phyloP scores from a whole-genome alignment of 225 moss, liverwort and hornwort genomes.

The Rhytidiadelphus loreus region DNA sequence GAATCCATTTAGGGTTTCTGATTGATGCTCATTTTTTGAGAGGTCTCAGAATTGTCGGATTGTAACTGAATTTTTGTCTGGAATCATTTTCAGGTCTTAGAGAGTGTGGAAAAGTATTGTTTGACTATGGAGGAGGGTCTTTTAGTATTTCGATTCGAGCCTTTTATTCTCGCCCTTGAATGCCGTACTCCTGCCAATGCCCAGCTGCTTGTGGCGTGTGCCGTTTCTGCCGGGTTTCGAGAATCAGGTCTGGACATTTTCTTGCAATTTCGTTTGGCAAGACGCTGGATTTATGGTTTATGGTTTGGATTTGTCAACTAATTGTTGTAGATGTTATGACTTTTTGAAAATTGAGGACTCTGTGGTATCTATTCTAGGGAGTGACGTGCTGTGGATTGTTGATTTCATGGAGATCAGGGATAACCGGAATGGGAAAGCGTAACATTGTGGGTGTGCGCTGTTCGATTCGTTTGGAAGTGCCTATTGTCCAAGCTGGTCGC shows the following conservation, averaged over 20 bases:
- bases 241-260: conserved; percentile 53
- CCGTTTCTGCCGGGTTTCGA: conserved; percentile 67
- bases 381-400: neutral
- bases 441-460: conserved; percentile 79
- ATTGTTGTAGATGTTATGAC: neutral
- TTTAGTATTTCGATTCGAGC: conserved; percentile 79
- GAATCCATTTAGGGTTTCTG: neutral
- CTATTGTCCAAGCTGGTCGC: conserved; percentile 56
- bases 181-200: conserved; percentile 56
- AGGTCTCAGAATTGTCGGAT: neutral
- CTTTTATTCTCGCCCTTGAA: conserved; percentile 94
- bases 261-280: neutral
- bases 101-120: conserved; percentile 31
- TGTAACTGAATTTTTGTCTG: neutral
- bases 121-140: conserved; percentile 39
- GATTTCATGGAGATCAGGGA: conserved; percentile 27
- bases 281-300: neutral
- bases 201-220: conserved; percentile 65
- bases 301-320: neutral
- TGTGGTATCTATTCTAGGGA: neutral
- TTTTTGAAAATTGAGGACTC: neutral
- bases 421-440: conserved; percentile 72
- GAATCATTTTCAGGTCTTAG: conserved; percentile 7
- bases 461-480: conserved; percentile 89
- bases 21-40: neutral